A percentile compares a stretch with the other conserved stretches of the same genome.
These are phyloP conservation scores for Neofusicoccum sp. DNA, from an alignment of 2,329 filamentous ascomycete species.

Conservation along the genomic window DNA sequence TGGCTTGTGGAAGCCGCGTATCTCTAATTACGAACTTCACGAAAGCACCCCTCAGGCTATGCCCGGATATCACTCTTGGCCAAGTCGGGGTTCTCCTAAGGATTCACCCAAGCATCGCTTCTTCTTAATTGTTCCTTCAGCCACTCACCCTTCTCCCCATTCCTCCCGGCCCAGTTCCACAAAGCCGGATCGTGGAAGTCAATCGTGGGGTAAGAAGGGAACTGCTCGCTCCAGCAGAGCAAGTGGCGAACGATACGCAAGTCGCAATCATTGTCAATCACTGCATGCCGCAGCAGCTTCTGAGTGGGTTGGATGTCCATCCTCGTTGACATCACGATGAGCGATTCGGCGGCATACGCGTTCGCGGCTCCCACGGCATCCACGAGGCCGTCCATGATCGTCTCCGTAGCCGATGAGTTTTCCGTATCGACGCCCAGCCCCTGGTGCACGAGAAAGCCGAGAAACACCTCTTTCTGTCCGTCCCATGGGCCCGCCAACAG, in stretches of 20 bases:
- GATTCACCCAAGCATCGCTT: no score
- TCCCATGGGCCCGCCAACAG: constrained; percentile 37
- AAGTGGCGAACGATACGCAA: background rate
- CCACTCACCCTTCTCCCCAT: background rate
- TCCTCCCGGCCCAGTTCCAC: constrained; percentile 12
- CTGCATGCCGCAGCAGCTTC: background rate
- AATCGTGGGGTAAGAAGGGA: background rate
- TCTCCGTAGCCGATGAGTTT: constrained; percentile 33
- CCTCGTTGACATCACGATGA: constrained; percentile 18
- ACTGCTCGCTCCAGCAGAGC: background rate
- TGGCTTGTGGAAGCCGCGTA: no score
- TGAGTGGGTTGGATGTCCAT: background rate
- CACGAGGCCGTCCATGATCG: constrained; percentile 30
- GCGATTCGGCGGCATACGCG: constrained; percentile 30
- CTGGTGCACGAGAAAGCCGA: constrained; percentile 36
- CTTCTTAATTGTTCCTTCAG: constrained; percentile 2
- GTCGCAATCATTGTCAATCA: background rate
- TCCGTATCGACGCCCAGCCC: constrained; percentile 36
- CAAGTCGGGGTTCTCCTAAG: no score
- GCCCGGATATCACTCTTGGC: no score
- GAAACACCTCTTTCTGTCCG: constrained; percentile 28
- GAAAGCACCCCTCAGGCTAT: no score
- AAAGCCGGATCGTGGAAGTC: constrained; percentile 6
- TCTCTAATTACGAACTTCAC: no score
- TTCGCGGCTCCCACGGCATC: constrained; percentile 28